Evolutionary conservation across 1,284 basidiomycete genomes (phyloP).

Genomic region (Leucoagaricus sp.): DNA sequence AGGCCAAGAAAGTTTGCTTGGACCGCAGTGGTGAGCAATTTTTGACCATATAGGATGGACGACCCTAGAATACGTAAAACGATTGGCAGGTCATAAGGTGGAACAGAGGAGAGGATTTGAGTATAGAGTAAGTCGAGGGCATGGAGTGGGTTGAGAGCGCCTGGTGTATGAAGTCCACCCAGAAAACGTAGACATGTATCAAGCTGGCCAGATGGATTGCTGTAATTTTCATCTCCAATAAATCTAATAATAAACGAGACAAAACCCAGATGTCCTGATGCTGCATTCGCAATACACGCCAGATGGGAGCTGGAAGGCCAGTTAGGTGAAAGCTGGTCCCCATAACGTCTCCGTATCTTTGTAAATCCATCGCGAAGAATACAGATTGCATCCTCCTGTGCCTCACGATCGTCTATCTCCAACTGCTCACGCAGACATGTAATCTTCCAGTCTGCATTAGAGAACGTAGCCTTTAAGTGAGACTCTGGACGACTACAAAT

Average conservation of each 20-base stretch:
- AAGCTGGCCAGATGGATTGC: not conserved
- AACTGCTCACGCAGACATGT: too few species aligned
- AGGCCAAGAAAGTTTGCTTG: not conserved
- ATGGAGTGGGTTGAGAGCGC: not conserved
- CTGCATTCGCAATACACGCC: not conserved
- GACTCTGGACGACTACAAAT: slow-evolving; percentile 1
- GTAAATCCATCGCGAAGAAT: too few species aligned
- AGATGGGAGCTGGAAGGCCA: not conserved
- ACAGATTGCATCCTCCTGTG: too few species aligned
- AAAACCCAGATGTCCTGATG: not conserved
- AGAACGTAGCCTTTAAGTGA: not conserved
- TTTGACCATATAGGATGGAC: not conserved
- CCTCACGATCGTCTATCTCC: too few species aligned
- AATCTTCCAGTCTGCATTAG: too few species aligned
- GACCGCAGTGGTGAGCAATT: not conserved
- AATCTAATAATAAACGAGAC: not conserved
- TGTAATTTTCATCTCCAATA: not conserved
- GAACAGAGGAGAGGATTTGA: not conserved
- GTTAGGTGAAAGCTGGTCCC: not conserved
- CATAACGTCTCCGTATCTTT: too few species aligned
- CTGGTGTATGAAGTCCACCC: not conserved
- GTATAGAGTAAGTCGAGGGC: not conserved
- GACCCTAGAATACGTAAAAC: not conserved
- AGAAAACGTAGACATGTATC: not conserved
- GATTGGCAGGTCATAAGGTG: not conserved